Evolutionary conservation across 106 monocot genomes (phyloP).

Genomic region (Platanthera guangdongensis): DNA sequence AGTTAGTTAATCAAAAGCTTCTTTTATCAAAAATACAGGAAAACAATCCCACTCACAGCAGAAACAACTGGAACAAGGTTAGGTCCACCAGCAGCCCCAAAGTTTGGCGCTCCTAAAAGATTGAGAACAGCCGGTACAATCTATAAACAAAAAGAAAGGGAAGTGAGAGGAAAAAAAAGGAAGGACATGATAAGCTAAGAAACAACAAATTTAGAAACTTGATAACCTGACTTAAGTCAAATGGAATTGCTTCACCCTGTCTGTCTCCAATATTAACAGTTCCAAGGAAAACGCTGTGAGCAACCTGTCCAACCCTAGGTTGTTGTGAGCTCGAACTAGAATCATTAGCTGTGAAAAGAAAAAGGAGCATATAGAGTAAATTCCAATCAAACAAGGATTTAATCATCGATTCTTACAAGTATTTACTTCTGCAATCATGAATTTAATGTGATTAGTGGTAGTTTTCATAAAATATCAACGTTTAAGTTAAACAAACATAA

Average conservation of each 20-base stretch:
- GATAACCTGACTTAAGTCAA: slow-evolving; percentile 29
- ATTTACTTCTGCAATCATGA: not conserved
- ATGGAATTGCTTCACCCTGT: slow-evolving; percentile 22
- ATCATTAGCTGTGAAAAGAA: not conserved
- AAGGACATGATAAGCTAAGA: not conserved
- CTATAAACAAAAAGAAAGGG: slow-evolving; percentile 18
- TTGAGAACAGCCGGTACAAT: slow-evolving; percentile 59
- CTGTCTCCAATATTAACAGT: slow-evolving; percentile 41
- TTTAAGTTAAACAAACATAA: not conserved
- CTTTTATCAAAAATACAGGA: not conserved
- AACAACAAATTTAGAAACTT: not conserved
- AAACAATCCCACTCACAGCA: slow-evolving; percentile 15
- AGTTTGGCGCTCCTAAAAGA: slow-evolving; percentile 28
- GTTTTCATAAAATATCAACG: not conserved
- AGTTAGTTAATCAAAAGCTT: too few relatives aligned
- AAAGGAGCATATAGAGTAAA: not conserved
- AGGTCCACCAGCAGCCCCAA: not conserved
- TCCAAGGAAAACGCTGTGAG: slow-evolving; percentile 59
- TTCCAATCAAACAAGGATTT: not conserved
- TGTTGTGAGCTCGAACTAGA: not conserved
- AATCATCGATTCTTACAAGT: not conserved
- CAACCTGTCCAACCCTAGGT: slow-evolving; percentile 23
- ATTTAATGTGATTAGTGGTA: not conserved
- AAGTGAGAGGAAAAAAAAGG: not conserved
- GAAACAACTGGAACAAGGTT: slow-evolving; percentile 18